These are phyloP conservation scores for Monosporascus sp. DNA, from an alignment of 2,329 filamentous ascomycete genomes.

Conservation along the genomic window DNA sequence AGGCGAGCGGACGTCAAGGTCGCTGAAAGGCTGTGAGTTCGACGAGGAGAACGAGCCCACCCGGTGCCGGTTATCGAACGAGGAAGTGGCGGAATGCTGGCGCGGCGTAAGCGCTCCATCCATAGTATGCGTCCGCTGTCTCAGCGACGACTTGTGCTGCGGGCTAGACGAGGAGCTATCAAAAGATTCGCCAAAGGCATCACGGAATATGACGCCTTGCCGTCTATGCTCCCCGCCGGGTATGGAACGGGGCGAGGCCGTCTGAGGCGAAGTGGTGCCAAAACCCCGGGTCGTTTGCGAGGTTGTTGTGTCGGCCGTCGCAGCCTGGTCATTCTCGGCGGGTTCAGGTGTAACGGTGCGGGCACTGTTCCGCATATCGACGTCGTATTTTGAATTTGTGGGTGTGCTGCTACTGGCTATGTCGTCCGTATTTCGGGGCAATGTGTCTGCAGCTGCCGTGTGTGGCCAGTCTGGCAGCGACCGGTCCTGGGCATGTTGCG, in stretches of 20 bases:
- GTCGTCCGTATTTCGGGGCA: slow-evolving; percentile 16
- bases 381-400: slow-evolving; percentile 21
- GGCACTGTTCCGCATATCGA: slow-evolving; percentile 39
- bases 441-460: slow-evolving; percentile 22
- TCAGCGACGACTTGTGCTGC: slow-evolving; percentile 30
- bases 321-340: slow-evolving; percentile 26
- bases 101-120: slow-evolving; percentile 44
- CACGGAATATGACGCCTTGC: slow-evolving; percentile 57
- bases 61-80: slow-evolving; percentile 51
- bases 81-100: slow-evolving; percentile 32
- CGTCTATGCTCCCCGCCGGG: slow-evolving; percentile 41
- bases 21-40: slow-evolving; percentile 46
- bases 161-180: slow-evolving; percentile 41
- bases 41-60: slow-evolving; percentile 67
- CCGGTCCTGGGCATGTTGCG: slow-evolving; percentile 31
- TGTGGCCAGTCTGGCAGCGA: slow-evolving; percentile 29
- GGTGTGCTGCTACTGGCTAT: slow-evolving; percentile 12
- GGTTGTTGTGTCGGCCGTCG: slow-evolving; percentile 13
- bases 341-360: slow-evolving; percentile 63
- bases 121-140: slow-evolving; percentile 54
- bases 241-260: slow-evolving; percentile 42
- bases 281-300: slow-evolving; percentile 26
- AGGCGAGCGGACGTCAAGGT: slow-evolving; percentile 35
- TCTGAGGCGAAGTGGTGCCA: slow-evolving; percentile 34
- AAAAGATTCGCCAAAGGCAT: slow-evolving; percentile 45